Evolutionary conservation across 2,329 filamentous ascomycete genomes (phyloP).

Genomic region (Arthrobotrys pseudoclavata): DNA sequence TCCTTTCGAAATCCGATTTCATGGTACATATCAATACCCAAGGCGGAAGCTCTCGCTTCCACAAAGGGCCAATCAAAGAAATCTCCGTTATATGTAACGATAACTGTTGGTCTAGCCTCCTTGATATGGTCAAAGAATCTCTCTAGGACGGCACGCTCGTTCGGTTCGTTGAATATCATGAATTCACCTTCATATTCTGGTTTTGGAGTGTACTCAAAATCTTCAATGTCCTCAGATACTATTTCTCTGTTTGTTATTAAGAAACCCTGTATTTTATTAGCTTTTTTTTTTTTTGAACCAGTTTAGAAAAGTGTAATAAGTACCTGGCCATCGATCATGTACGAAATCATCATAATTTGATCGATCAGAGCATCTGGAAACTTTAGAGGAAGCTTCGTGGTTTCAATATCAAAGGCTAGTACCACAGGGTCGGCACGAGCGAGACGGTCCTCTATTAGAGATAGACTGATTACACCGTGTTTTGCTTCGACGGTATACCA

Average conservation of each 20-base stretch:
- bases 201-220: conserved; percentile 98
- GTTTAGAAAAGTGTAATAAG: not conserved
- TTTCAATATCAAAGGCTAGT: conserved; percentile 99
- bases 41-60: conserved; percentile 90
- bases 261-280: conserved; percentile 73
- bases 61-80: conserved; percentile 99
- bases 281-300: not conserved
- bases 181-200: conserved; percentile 96
- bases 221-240: conserved; percentile 94
- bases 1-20: conserved; percentile 98
- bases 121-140: conserved; percentile 97
- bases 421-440: conserved; percentile 96
- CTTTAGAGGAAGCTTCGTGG: conserved; percentile 92
- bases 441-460: conserved; percentile 86
- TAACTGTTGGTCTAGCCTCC: conserved; percentile 92
- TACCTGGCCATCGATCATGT: conserved; percentile 96
- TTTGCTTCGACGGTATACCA: conserved; percentile 98
- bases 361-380: conserved; percentile 95
- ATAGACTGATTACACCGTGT: conserved; percentile 86
- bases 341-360: conserved; percentile 99
- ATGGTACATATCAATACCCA: conserved; percentile 97
- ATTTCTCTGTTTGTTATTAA: conserved; percentile 98
- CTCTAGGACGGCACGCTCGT: conserved; percentile 88
- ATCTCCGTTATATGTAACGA: conserved; percentile 99
- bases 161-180: conserved; percentile 97